These are phyloP conservation scores for Leishmania martiniquensis DNA, from an alignment of 208 protist genomes.

Conservation along the genomic window DNA sequence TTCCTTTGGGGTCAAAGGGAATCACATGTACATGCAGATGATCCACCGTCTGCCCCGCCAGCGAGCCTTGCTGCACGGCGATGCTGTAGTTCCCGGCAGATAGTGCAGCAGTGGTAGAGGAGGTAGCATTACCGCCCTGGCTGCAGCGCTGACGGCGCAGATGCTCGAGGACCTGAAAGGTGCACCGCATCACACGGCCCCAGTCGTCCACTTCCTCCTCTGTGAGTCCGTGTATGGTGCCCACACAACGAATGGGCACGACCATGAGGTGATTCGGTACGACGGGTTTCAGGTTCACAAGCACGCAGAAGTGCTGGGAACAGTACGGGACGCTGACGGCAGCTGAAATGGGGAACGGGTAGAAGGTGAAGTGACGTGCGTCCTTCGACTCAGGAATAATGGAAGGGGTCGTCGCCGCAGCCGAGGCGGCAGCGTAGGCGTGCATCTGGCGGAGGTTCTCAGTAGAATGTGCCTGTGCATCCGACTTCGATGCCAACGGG, in stretches of 20 bases:
- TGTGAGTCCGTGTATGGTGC: conserved; percentile 65
- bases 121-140: not conserved
- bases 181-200: conserved; percentile 60
- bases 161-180: conserved; percentile 63
- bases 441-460: conserved; percentile 34
- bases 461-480: conserved; percentile 30
- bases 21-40: conserved; percentile 89
- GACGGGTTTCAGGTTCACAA: conserved; percentile 88
- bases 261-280: conserved; percentile 82
- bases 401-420: not conserved
- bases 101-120: too few species aligned
- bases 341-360: conserved; percentile 49
- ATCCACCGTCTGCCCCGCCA: conserved; percentile 81
- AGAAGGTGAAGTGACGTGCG: conserved; percentile 48
- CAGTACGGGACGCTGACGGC: conserved; percentile 58
- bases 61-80: conserved; percentile 73
- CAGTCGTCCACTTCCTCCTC: conserved; percentile 79
- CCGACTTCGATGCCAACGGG: conserved; percentile 27
- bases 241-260: conserved; percentile 79
- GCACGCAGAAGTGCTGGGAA: conserved; percentile 66
- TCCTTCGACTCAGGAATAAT: not conserved
- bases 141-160: conserved; percentile 12
- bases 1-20: conserved; percentile 70
- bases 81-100: conserved; percentile 59
- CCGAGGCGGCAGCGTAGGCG: conserved; percentile 3